Base-by-base conservation (phyloP, 108 stramenopile species). In the Mediolabrus comicus region DNA sequence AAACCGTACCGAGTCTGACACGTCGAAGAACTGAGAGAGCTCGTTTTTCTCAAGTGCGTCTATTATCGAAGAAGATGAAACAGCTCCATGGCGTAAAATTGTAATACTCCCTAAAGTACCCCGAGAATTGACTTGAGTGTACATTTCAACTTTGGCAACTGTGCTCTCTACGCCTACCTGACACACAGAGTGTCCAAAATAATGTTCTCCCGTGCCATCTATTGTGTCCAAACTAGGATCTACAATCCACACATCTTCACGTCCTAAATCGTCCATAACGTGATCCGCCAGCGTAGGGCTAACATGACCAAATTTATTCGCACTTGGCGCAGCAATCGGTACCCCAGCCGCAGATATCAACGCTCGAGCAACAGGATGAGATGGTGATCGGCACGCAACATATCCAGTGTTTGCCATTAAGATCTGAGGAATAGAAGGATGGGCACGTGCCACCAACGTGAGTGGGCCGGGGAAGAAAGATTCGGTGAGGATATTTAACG, bases 301-400 rank as follows among this genome's bases (percentile, higher is more conserved):
- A 7, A 98, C 96, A 59, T 98, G 98, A 16, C 96, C 98, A 78
- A 98, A 99, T 46, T 97, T 92, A 65, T 99, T 99, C 13, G 99
- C 99, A 67, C 87, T 89, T 10, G 99, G 99, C 19, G 99, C 99
- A 3, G 98, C 98, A 53, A 99, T 95, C 22, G 99, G 99, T 39
- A 97, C 90, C 34, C 76, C 33, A 5, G 94, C 91, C 12, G 75
- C 82, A 24, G 68, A 68, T 31, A 99, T 80, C 32, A 99, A 72
- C 3, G 84, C 81, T 31, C 83, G 72, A 14, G 99, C 96, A 9
- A 97, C 61, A 2, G 87, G 82, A 66, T 98, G 98, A 24, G 85
- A 83, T 4, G 99, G 99, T 43, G 90, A 89, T 33, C 99, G 94
- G 56, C 98, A 96, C 1, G 98, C 98, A 1, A 97, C 97, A 77